Base-by-base conservation (phyloP, 345 rosid species). In the Trapa bicornis region DNA sequence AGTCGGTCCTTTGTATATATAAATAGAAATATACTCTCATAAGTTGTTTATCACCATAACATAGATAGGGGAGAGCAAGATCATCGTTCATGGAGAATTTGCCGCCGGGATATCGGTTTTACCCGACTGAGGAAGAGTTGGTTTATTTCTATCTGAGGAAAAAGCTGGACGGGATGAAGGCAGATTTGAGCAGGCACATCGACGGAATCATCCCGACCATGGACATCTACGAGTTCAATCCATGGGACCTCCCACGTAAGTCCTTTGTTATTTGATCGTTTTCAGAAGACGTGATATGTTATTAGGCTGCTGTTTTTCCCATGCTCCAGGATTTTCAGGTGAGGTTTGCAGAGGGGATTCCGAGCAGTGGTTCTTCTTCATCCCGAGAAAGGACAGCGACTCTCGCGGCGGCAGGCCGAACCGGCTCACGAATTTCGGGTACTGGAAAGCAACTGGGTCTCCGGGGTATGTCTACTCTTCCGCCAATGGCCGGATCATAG, bases 121-220 rank as follows among this genome's bases (percentile, higher is more conserved):
- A 76, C 72, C 92, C 92, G 0, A 87, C 87, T 0, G 87, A 87
- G 68, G 82, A 66, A 38, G 92, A 84, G 71, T 42, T 84, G 58
- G 72, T 87, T 29, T 64, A 80, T 4, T 84, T 81, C 56, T 84
- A 83, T 71, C 67, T 84, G 38, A 75, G 37, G 11, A 75, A 69
- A 61, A 83, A 83, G 78, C 63, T 78, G n/a, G 75, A 78, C 16
- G 68, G 77, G 41, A 75, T n/a, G 37, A 71, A 47, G 42, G 52
- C 66, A 61, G 77, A 77, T 73, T 78, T 82, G 33, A 76, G 66
- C 68, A 73, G 8, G 45, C 68, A 67, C 29, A 78, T 80, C 74
- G 70, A 83, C 8, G 73, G 77, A n/a, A 74, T 84, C 74, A 87
- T 87, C 62, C 89, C 89, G 1, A 77, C 74, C 42, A 66, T 84